Evolutionary conservation across 2,329 filamentous ascomycete species (phyloP).

Genomic region (Nigrospora osmanthi): DNA sequence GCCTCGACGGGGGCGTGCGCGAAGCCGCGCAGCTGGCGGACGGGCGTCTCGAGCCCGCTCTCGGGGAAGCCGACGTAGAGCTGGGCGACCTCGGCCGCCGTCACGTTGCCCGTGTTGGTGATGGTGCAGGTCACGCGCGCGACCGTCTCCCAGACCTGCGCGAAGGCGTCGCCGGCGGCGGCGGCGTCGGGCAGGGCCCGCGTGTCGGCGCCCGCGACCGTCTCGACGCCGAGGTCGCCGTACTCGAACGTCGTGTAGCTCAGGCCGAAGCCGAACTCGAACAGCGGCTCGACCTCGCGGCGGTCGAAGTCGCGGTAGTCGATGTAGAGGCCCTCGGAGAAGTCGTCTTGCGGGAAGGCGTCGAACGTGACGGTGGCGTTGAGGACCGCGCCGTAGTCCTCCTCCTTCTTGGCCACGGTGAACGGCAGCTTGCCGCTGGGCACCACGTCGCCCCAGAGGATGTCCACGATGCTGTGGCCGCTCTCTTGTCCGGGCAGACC

Average conservation of each 20-base stretch:
- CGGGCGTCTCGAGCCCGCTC: constrained; percentile 8
- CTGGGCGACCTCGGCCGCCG: constrained; percentile 61
- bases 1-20: constrained; percentile 54
- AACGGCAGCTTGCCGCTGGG: constrained; percentile 19
- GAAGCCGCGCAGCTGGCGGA: constrained; percentile 42
- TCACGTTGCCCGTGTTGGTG: constrained; percentile 54
- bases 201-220: neutral
- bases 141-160: constrained; percentile 38
- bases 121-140: constrained; percentile 50
- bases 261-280: constrained; percentile 77
- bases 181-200: constrained; percentile 21
- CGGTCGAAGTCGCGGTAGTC: constrained; percentile 90
- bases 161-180: constrained; percentile 32
- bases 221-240: neutral
- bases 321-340: constrained; percentile 72
- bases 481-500: constrained; percentile 80
- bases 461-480: constrained; percentile 64
- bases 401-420: constrained; percentile 18
- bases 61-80: constrained; percentile 41
- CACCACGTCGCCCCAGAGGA: constrained; percentile 48
- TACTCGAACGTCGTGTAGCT: constrained; percentile 64
- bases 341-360: constrained; percentile 62
- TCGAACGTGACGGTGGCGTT: constrained; percentile 43
- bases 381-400: constrained; percentile 49
- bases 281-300: constrained; percentile 62